Base-by-base conservation (phyloP, 2,329 filamentous ascomycete species). In the Eutypa lata region DNA sequence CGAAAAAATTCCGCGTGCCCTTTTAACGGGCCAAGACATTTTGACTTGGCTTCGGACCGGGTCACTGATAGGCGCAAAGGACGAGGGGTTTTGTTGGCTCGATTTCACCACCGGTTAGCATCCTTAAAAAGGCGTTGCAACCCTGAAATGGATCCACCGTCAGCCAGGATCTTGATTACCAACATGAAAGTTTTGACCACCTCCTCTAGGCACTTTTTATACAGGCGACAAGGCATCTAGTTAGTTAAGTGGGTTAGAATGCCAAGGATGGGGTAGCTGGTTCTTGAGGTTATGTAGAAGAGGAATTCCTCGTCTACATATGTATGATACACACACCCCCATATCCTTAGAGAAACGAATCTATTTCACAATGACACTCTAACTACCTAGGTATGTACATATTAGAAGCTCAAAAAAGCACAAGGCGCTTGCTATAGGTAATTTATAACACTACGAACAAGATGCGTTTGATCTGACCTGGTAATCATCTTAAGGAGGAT, bases 331-430 rank as follows among this genome's bases (percentile, higher is more conserved):
- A 48, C 56, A 62, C 57, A 52, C 56, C 59, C 57, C 53, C 53
- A 49, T 16, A 6, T 38, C 53, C 52, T 38, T 57, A 52, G 51
- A 54, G 50, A 50, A 55, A 57, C 54, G 56, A 53, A 53, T 57
- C 52, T 57, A 62, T 62, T 60, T 63, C 61, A 58, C 58, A 63
- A 54, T 61, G 62, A 57, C 55, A 62, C 61, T 65, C 57, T 60
- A n/a, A n/a, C n/a, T n/a, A n/a, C n/a, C n/a, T n/a, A n/a, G n/a
- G n/a, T n/a, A n/a, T n/a, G n/a, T n/a, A n/a, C n/a, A n/a, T n/a
- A 64, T 63, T 63, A 58, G 61, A 56, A 52, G 57, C 54, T 60
- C 54, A 51, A 57, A 46, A 40, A 51, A 57, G 52, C 50, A 44
- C 57, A 53, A 61, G 55, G 53, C 56, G 56, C 56, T 46, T 38